phyloP scores from a whole-genome alignment of 208 protist genomes.

The Leishmania tarentolae region DNA sequence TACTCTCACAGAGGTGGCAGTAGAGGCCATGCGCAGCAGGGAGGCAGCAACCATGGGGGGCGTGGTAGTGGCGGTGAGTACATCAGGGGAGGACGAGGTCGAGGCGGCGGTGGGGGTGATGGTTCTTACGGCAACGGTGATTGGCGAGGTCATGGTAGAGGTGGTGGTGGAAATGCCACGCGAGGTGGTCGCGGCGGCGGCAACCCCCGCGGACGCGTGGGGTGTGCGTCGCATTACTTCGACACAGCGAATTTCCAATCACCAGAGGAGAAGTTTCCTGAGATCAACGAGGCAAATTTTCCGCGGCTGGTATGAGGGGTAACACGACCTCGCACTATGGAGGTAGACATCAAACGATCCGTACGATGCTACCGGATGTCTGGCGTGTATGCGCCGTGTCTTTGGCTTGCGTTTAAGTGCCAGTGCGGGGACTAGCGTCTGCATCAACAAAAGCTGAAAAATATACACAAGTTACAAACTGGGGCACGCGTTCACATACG shows the following conservation, averaged over 20 bases:
- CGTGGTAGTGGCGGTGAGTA: slow-evolving; percentile 9
- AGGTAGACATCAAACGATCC: not conserved
- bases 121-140: not conserved
- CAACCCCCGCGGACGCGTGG: slow-evolving; percentile 19
- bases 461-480: not conserved
- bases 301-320: slow-evolving; percentile 23
- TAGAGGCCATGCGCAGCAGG: slow-evolving; percentile 6
- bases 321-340: not conserved
- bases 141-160: slow-evolving; percentile 7
- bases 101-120: slow-evolving; percentile 10
- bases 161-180: slow-evolving; percentile 7
- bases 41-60: slow-evolving; percentile 1
- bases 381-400: not conserved
- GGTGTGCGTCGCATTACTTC: slow-evolving; percentile 1
- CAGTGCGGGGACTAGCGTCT: no score
- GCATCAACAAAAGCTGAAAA: not conserved
- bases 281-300: slow-evolving; percentile 34
- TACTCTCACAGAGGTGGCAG: slow-evolving; percentile 4
- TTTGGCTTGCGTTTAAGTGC: not conserved
- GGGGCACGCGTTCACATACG: not conserved
- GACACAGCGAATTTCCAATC: slow-evolving; percentile 4
- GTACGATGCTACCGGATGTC: not conserved
- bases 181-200: slow-evolving; percentile 8
- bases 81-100: not conserved
- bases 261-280: slow-evolving; percentile 14